Evolutionary conservation across 768 basidiomycete species (phyloP).

Genomic region (Kwoniella dejecticola): DNA sequence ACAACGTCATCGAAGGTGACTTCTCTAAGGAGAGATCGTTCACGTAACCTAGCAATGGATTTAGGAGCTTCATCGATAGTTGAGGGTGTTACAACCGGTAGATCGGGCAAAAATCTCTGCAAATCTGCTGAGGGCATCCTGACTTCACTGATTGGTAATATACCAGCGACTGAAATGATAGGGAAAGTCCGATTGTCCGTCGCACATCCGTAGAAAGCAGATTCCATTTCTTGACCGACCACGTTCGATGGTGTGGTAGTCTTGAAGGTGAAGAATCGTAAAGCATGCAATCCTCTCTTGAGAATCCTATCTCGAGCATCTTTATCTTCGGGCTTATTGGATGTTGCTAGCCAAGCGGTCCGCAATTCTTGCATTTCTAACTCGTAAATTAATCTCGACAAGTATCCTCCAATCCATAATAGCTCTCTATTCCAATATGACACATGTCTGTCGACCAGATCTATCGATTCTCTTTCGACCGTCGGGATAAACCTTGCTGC

Average conservation of each 20-base stretch:
- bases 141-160: constrained; percentile 67
- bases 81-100: constrained; percentile 72
- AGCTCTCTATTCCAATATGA: constrained; percentile 73
- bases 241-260: constrained; percentile 81
- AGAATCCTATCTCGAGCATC: constrained; percentile 59
- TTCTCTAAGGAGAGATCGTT: constrained; percentile 67
- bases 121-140: constrained; percentile 74
- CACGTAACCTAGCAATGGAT: constrained; percentile 67
- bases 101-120: constrained; percentile 70
- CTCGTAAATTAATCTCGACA: constrained; percentile 81
- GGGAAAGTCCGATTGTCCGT: constrained; percentile 62
- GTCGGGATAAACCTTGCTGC: constrained; percentile 90
- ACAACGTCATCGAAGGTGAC: constrained; percentile 83
- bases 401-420: constrained; percentile 77
- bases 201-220: constrained; percentile 74
- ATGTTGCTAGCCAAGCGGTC: constrained; percentile 40
- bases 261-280: constrained; percentile 88
- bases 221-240: constrained; percentile 71
- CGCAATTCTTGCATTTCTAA: constrained; percentile 65
- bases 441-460: constrained; percentile 81
- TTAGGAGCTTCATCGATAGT: constrained; percentile 63
- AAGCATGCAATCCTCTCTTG: constrained; percentile 69
- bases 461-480: constrained; percentile 91
- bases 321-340: constrained; percentile 36
- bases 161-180: constrained; percentile 74